Base-by-base conservation (phyloP, 2,329 filamentous ascomycete species). In the Thermothelomyces thermophilus region DNA sequence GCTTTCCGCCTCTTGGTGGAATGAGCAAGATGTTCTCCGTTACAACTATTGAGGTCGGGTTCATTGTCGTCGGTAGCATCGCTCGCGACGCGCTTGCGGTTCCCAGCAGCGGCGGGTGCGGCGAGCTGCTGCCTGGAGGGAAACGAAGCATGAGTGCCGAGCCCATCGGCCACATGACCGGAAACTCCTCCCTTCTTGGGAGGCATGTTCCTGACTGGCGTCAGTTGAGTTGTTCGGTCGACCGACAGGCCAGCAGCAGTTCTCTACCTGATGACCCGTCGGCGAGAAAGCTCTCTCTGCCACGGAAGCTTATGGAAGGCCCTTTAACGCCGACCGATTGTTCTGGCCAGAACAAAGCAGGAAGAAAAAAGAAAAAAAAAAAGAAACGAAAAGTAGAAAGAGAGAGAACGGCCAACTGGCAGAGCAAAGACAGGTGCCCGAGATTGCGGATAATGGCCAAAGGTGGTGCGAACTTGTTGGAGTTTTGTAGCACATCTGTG, bases 121-220 rank as follows among this genome's bases (percentile, higher is more conserved):
- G 11, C 17, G 8, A n/a, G 20, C n/a, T 1, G 16, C 19, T 36
- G 14, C n/a, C n/a, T 10, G 16, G 40, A 11, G 10, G 46, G 3
- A 49, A 22, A 31, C 39, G 16, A 20, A 10, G 20, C 14, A n/a
- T 5, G 13, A n/a, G 10, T 8, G n/a, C 14, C 16, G 24, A 11
- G 11, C 26, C 5, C 19, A 19, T 7, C 9, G 31, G 33, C 3
- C 14, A 28, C 22, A 34, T 30, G 20, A 19, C 26, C 28, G 31
- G 40, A n/a, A 19, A 16, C n/a, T 20, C 14, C 14, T 8, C 8
- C 2, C 30, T 26, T 33, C 8, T 24, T 17, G 9, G 16, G 19
- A 14, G 46, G 19, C 46, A 53, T 53, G 19, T 13, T n/a, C 41
- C 41, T 37, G 28, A 19, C 1, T 13, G 17, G 20, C 35, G 26